Base-by-base conservation (phyloP, 257 asterid species). In the Capsicum rhomboideum region DNA sequence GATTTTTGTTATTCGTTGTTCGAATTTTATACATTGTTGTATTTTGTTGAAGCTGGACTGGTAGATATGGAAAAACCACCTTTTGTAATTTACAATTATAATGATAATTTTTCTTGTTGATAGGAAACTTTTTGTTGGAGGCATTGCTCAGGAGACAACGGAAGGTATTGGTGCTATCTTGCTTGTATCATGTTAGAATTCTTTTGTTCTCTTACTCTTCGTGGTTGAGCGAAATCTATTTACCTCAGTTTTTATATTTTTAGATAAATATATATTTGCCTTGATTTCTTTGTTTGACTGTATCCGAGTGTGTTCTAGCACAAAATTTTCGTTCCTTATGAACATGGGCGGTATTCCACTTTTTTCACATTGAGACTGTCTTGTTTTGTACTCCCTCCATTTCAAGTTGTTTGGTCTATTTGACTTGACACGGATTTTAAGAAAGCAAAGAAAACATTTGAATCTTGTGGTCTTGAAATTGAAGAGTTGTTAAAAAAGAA, bases 81-180 rank as follows among this genome's bases (percentile, higher is more conserved):
- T 34, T 5, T 34, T 34, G 17, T 80, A 37, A 34, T n/a, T 79
- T 85, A 89, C 6, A 11, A 5, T 50, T 29, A n/a, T 16, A 78
- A 50, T 13, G 20, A 10, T 50, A 13, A 10, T 92, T 96, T 91
- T 93, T 90, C 82, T 90, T 37, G 86, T 92, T 96, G 88, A 89
- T 96, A 96, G 98, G 92, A 93, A 93, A 91, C 98, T 96, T 87
- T 96, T 94, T 88, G 98, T 94, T 46, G 98, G 99, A 58, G 98
- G 98, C 93, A 96, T 96, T 92, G 98, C 99, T 85, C 90, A 97
- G 98, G 98, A 93, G 94, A 96, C 99, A 66, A 91, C 98, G 0
- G 92, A 92, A 96, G 99, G 99, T 96, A 94, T 55, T 64, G 46
- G 4, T 34, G 8, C 40, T 72, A 44, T 72, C 56, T 42, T 64